Base-by-base conservation (phyloP, 2,329 filamentous ascomycete genomes). In the Fusarium fracticaudum region DNA sequence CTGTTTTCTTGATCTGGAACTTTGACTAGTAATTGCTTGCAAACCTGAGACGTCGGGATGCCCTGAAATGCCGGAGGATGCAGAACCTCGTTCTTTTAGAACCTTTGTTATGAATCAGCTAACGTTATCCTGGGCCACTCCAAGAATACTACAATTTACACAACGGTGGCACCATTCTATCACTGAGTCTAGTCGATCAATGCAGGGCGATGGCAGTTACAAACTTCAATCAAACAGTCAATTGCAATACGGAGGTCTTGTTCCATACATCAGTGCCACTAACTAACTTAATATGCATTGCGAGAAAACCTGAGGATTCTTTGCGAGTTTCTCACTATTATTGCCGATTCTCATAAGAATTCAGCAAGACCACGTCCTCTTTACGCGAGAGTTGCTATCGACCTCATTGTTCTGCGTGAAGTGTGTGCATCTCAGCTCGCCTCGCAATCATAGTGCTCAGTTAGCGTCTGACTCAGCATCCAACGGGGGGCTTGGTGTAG, bases 401-500 rank as follows among this genome's bases (percentile, higher is more conserved):
- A 20, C 8, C 3, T 37, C 3, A 26, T 2, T n/a, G 18, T 24
- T 37, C 14, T 6, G 3, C 14, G 7, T 11, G 8, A 8, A 24
- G 43, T 6, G 4, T 33, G 14, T 4, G 3, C 17, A 8, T 11
- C 12, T 3, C 13, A 8, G 2, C 13, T 1, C 2, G 6, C 9
- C 1, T 10, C 9, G 2, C 3, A 0, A 12, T 8, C 0, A 41
- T 55, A 18, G 15, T 10, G 11, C 20, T 18, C 1, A 11, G 8
- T 55, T n/a, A n/a, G 6, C 0, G 14, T n/a, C 6, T 31, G 38
- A 24, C 26, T 57, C 17, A 15, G 9, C 24, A 51, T 59, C 24
- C 24, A 38, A 31, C 4, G 0, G 59, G 62, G 62, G 62, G 58
- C 38, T 63, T 65, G 62, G 62, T 65, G 58, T 65, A 65, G 62